Percentiles rank a stretch among this genome's conserved stretches.
These are phyloP conservation scores for Penicillium sclerotiorum DNA, from an alignment of 2,329 filamentous ascomycete genomes.

Conservation along the genomic window DNA sequence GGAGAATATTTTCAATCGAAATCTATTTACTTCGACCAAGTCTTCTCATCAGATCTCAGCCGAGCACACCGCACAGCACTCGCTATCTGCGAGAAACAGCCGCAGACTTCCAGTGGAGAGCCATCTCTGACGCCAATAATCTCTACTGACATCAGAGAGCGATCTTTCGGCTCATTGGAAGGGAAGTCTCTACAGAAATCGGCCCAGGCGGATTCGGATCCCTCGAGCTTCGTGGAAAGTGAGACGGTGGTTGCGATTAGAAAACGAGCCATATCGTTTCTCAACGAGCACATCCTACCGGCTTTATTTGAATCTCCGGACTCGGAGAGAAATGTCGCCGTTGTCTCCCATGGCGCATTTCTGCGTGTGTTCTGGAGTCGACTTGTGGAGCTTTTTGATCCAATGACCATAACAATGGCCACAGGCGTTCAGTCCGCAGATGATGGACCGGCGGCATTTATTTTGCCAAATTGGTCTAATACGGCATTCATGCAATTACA, in stretches of 20 bases:
- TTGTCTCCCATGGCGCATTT: constrained; percentile 85
- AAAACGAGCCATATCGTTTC: constrained; percentile 64
- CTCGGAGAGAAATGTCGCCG: constrained; percentile 54
- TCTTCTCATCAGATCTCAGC: constrained; percentile 78
- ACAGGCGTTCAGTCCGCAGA: constrained; percentile 5
- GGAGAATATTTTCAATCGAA: constrained; percentile 67
- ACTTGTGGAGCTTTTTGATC: constrained; percentile 60
- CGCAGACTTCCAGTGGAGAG: neutral
- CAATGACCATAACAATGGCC: constrained; percentile 47
- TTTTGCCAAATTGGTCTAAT: constrained; percentile 65
- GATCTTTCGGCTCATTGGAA: constrained; percentile 46
- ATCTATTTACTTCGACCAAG: constrained; percentile 65
- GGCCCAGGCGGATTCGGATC: neutral
- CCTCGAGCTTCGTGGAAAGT: constrained; percentile 48
- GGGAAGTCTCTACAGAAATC: neutral
- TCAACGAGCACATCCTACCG: constrained; percentile 65
- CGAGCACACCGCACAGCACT: constrained; percentile 62
- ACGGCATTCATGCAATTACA: constrained; percentile 62
- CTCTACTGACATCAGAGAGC: constrained; percentile 38
- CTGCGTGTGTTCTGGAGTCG: constrained; percentile 69
- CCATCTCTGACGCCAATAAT: constrained; percentile 12
- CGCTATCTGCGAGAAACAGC: constrained; percentile 27
- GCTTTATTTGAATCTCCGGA: constrained; percentile 45
- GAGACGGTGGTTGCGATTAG: constrained; percentile 72
- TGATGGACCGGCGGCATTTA: constrained; percentile 47